These are phyloP conservation scores for Cryphonectria carpinicola DNA, from an alignment of 2,329 filamentous ascomycete genomes.

Conservation along the genomic window DNA sequence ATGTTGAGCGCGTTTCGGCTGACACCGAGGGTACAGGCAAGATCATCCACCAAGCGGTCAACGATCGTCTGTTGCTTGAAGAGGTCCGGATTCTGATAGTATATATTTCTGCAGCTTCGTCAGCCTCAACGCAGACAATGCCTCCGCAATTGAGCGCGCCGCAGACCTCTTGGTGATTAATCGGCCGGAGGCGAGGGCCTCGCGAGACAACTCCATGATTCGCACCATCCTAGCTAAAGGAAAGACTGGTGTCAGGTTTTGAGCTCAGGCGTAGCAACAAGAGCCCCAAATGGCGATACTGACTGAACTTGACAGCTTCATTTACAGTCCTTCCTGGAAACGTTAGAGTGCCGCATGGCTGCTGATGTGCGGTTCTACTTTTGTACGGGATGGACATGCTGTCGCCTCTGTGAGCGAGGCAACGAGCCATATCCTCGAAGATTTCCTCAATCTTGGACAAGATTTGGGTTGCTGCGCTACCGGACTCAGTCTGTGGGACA, in stretches of 20 bases:
- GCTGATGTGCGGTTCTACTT: slow-evolving; percentile 35
- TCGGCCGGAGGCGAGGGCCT: slow-evolving; percentile 58
- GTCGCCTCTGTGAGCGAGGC: slow-evolving; percentile 45
- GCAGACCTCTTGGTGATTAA: slow-evolving; percentile 65
- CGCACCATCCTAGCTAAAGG: slow-evolving; percentile 57
- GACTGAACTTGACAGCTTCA: slow-evolving; percentile 59
- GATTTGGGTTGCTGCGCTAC: slow-evolving; percentile 37
- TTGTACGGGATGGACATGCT: slow-evolving; percentile 53
- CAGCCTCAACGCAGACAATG: not conserved
- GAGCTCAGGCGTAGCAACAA: not conserved
- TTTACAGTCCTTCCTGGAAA: slow-evolving; percentile 54
- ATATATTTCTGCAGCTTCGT: slow-evolving; percentile 67
- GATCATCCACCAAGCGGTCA: slow-evolving; percentile 72
- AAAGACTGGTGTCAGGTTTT: not conserved
- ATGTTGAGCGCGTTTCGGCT: slow-evolving; percentile 71
- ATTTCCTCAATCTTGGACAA: slow-evolving; percentile 60
- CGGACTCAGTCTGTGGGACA: not conserved
- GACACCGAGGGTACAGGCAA: slow-evolving; percentile 71
- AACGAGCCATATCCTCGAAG: slow-evolving; percentile 55
- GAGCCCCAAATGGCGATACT: slow-evolving; percentile 9
- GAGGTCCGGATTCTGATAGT: slow-evolving; percentile 74
- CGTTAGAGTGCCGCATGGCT: slow-evolving; percentile 29
- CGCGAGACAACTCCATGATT: slow-evolving; percentile 63
- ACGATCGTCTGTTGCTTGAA: slow-evolving; percentile 72
- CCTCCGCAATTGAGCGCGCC: slow-evolving; percentile 1